Evolutionary conservation across 805 yeast species (phyloP), one percentile per base, ranked within the genome.

Genomic region (Starmerella apis): DNA sequence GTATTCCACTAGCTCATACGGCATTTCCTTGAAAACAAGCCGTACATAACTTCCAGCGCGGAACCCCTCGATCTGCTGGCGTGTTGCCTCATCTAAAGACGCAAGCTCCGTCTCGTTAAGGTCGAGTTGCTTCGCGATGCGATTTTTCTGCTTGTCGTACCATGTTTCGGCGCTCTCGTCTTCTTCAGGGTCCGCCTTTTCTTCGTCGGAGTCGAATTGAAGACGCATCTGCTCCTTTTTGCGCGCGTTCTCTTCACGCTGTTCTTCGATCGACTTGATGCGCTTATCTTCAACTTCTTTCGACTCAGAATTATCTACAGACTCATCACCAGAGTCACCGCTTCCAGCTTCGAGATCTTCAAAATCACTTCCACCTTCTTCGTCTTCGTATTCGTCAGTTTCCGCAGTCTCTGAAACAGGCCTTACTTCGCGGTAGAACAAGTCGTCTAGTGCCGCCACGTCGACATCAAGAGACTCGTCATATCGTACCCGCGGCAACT

Each of bases 121-220:
- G 54, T 90, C 97, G 55, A 85, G 70, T 69, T 92, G 98, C 65
- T 92, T 90, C 50, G 95, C 87, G 80, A 94, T 88, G 62, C 88
- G 90, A 53, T 95, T 94, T 71, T 92, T 92, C 66, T 92, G 96
- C 66, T 83, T 79, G 65, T 90, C 97, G 65, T 90, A 92, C 98
- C 98, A 92, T 0, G 96, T 87, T 60, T 90, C 96, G 50, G 86
- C 86, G 62, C 84, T 94, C 49, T 77, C 81, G 11, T 85, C 85
- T 55, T 86, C 95, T 23, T 80, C 86, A 16, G 84, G 85, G 57
- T 78, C 78, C 51, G 78, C 81, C 41, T 79, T 79, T 50, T 79
- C 81, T 51, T 72, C 76, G 59, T 81, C 87, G 47, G 80, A 86
- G 62, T 92, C 97, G 62, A 92, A 86, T 63, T 92, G 96, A 60